Evolutionary conservation across 2,329 filamentous ascomycete species (phyloP).

Genomic region (Hypoxylon sp.): DNA sequence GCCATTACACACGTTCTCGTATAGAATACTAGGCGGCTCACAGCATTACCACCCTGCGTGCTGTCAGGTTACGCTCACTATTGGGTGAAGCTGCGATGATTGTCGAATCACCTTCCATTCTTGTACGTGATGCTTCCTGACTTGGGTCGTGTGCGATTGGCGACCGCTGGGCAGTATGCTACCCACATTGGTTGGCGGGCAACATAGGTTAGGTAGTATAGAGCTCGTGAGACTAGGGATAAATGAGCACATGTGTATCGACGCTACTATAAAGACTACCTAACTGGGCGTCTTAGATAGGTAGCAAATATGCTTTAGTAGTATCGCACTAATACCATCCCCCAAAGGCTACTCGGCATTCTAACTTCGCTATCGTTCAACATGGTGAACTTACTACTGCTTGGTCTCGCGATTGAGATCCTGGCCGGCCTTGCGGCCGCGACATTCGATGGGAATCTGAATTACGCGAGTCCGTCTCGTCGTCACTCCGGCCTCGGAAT

Average conservation of each 20-base stretch:
- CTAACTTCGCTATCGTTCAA: not conserved
- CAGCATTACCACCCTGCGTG: conserved; percentile 26
- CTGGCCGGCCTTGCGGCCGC: conserved; percentile 31
- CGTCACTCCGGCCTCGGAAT: conserved; percentile 75
- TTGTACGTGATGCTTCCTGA: conserved; percentile 15
- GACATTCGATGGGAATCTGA: conserved; percentile 66
- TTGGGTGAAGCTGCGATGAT: conserved; percentile 28
- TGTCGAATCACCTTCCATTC: conserved; percentile 36
- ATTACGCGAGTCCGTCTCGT: conserved; percentile 77
- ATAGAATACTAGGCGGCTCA: conserved; percentile 25
- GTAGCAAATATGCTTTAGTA: too few species aligned
- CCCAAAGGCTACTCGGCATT: too few species aligned
- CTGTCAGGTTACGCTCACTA: conserved; percentile 7
- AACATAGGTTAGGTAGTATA: conserved; percentile 7
- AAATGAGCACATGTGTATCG: conserved; percentile 23
- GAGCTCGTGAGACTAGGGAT: conserved; percentile 26
- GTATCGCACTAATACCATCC: too few species aligned
- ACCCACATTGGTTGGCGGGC: conserved; percentile 29
- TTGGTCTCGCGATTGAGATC: conserved; percentile 28
- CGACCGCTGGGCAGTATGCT: conserved; percentile 11
- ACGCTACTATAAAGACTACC: not conserved
- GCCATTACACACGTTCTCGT: conserved; percentile 41
- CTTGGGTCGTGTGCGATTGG: conserved; percentile 13
- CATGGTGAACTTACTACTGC: conserved; percentile 23
- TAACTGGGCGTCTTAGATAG: too few species aligned